Base-by-base conservation (phyloP, 108 stramenopile genomes). In the Skeletonema tropicum region DNA sequence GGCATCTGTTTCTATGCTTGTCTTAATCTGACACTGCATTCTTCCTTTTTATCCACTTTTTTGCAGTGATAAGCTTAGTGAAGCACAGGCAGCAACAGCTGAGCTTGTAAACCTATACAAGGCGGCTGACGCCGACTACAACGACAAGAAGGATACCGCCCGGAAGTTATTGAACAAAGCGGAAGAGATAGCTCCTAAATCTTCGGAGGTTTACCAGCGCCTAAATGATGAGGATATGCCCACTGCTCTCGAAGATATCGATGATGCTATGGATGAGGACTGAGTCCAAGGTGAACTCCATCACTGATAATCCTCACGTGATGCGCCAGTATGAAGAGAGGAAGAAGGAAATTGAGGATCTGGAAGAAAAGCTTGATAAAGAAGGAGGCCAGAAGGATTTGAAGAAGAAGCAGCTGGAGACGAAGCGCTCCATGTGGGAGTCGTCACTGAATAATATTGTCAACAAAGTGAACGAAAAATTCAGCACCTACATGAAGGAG, bases 401-500 rank as follows among this genome's bases (percentile, higher is more conserved):
- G 36, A 83, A 83, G 71, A 52, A 70, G n/a, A 55, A 61, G 5
- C 75, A 85, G 60, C 67, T 98, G 39, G 59, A 89, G 29, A 26
- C 46, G 7, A 84, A 91, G 60, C 48, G 60, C 5, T 42, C 32
- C 19, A 78, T 73, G 19, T 97, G 94, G 93, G 65, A 75, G 29
- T 68, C 76, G 19, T 41, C 65, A n/a, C 79, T 98, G 60, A 23
- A 42, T 6, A 76, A 88, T 57, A 71, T 71, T 60, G 74, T 94
- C 23, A 8, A 67, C 1, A 52, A 77, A 45, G 77, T 94, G n/a
- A 88, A 90, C 64, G 39, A 13, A 2, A 70, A 80, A 48, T 96
- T 96, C 74, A 69, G 72, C 23, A 57, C 52, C 36, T 97, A 97
- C 80, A 98, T 97, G 96, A 52, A 73, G 23, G 92, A 97, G 68